A percentile compares a stretch with the other conserved stretches of the same genome.
These are phyloP conservation scores for Blastobotrys indianensis DNA, from an alignment of 1,139 yeast species.

Conservation along the genomic window DNA sequence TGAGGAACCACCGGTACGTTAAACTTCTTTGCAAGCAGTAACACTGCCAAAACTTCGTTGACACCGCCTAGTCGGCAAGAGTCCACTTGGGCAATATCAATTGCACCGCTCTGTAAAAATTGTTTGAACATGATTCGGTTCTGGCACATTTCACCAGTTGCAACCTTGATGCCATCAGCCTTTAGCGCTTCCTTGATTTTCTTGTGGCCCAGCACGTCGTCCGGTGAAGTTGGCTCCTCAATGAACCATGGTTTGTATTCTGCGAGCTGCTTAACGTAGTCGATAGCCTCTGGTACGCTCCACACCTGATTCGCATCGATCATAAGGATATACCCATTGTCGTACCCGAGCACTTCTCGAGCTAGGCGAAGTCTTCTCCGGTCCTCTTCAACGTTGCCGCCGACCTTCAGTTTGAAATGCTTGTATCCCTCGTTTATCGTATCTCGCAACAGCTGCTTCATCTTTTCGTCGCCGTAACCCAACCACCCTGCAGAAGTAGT, in stretches of 20 bases:
- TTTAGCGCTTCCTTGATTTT: slow-evolving; percentile 35
- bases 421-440: slow-evolving; percentile 38
- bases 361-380: slow-evolving; percentile 35
- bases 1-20: slow-evolving; percentile 39
- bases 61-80: slow-evolving; percentile 40
- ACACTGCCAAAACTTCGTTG: slow-evolving; percentile 38
- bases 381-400: slow-evolving; percentile 36
- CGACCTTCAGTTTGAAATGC: slow-evolving; percentile 40
- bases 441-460: slow-evolving; percentile 31
- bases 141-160: slow-evolving; percentile 42
- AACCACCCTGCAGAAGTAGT: slow-evolving; percentile 45
- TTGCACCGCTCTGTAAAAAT: slow-evolving; percentile 35
- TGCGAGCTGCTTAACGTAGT: slow-evolving; percentile 35
- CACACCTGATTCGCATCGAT: slow-evolving; percentile 40
- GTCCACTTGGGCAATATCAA: slow-evolving; percentile 38
- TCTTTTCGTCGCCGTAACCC: slow-evolving; percentile 40
- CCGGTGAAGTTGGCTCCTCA: slow-evolving; percentile 41
- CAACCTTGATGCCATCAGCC: slow-evolving; percentile 37
- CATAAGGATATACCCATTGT: slow-evolving; percentile 30
- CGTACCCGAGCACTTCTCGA: slow-evolving; percentile 38
- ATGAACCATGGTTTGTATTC: slow-evolving; percentile 39
- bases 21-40: slow-evolving; percentile 37
- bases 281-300: slow-evolving; percentile 40
- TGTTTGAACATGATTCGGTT: slow-evolving; percentile 40
- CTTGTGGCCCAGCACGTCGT: slow-evolving; percentile 38